phyloP scores from a whole-genome alignment of 2,329 filamentous ascomycete genomes.

The Huntiella savannae region DNA sequence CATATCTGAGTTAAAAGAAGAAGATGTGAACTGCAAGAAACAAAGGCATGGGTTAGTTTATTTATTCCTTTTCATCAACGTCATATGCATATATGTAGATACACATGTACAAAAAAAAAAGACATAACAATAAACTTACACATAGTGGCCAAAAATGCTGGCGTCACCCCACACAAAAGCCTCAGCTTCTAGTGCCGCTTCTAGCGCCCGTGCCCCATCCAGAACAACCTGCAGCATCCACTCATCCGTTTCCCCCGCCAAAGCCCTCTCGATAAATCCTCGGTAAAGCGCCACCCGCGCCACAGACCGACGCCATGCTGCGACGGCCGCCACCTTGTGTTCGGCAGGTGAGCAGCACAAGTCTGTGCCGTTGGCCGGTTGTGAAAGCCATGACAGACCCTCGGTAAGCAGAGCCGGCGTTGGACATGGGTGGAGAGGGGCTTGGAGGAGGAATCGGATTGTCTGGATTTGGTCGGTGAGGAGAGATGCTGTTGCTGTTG shows the following conservation, averaged over 20 bases:
- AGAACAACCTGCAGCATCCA: no score
- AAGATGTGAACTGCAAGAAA: conserved; percentile 1
- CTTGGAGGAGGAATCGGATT: not conserved
- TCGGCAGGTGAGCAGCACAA: no score
- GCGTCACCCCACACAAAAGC: conserved; percentile 1
- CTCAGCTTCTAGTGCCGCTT: no score
- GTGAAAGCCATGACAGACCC: not conserved
- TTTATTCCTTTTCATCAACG: not conserved
- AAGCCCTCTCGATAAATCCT: no score
- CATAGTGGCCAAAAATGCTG: not conserved
- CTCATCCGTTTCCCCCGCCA: no score
- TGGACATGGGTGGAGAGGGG: not conserved
- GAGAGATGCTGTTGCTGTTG: not conserved
- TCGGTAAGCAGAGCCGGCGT: not conserved
- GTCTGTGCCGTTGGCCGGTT: no score
- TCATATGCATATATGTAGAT: no score
- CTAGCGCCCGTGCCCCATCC: no score
- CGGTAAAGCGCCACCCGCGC: no score
- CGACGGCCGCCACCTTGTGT: no score
- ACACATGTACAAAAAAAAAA: no score
- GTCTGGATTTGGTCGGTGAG: conserved; percentile 6
- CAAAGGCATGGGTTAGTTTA: not conserved
- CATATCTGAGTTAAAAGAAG: conserved; percentile 5
- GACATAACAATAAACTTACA: conserved; percentile 1
- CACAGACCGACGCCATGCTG: no score